Base-by-base conservation (phyloP, 1,284 basidiomycete genomes). In the Albatrellus sp. region DNA sequence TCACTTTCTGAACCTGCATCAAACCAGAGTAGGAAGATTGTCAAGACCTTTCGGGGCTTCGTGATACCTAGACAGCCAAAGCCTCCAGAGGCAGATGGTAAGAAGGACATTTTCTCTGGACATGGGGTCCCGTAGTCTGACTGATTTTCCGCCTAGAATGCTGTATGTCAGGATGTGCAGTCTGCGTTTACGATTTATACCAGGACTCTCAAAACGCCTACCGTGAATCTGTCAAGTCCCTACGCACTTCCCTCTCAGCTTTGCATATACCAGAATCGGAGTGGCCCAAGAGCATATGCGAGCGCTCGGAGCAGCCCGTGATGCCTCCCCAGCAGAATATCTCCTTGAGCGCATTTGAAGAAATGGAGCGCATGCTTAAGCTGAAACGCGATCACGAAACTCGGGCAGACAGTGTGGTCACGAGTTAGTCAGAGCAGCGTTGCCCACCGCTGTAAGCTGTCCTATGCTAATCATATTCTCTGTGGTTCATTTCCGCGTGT, bases 101-200 rank as follows among this genome's bases (percentile, higher is more conserved):
- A 24, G 70, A 63, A 12, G 39, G 14, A 41, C 31, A 38, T 34
- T 11, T 40, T 16, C 19, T 28, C 13, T 42, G 29, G 42, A 13
- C 36, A 8, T 12, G 12, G 29, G 33, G 1, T 19, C 20, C 13
- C 4, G 12, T 46, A 30, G 14, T 45, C 17, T 24, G 33, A 41
- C 14, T 43, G 24, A 46, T 28, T 40, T 20, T 2, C 36, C 36
- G 5, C 4, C 3, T 52, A 90, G 87, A 90, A 62, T 91, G 90
- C 61, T 92, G 90, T 63, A 91, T 90, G 88, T 90, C 86, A 8
- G 88, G 88, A 28, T 93, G 90, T 55, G 85, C 88, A 0, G 65
- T 90, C 31, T 93, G 90, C 60, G 85, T 92, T 6, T 86, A 92
- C 59, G 89, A 90, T 53, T 63, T 92, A 20, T 90, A 92, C 60